These are phyloP conservation scores for Kuraishia piskuri DNA, from an alignment of 805 yeast species.

Conservation along the genomic window DNA sequence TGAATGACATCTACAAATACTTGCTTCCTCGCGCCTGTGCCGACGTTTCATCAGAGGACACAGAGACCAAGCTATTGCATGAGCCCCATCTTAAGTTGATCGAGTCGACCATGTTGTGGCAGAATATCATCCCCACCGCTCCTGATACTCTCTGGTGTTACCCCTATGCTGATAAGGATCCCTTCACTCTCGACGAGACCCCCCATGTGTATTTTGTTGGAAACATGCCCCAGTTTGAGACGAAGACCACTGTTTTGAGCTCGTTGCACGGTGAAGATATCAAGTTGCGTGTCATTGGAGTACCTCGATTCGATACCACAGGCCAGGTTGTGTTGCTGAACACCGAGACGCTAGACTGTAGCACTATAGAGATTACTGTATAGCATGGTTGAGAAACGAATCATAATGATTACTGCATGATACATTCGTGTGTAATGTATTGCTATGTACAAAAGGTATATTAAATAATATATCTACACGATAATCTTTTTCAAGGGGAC, in stretches of 20 bases:
- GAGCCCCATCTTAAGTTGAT: slow-evolving; percentile 52
- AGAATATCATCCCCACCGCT: slow-evolving; percentile 85
- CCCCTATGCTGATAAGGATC: slow-evolving; percentile 72
- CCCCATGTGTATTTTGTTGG: slow-evolving; percentile 88
- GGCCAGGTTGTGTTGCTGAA: slow-evolving; percentile 61
- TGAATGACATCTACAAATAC: slow-evolving; percentile 71
- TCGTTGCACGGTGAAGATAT: slow-evolving; percentile 19
- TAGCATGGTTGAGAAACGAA: neutral
- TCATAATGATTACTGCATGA: neutral
- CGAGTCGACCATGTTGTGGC: slow-evolving; percentile 71
- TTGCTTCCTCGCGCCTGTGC: slow-evolving; percentile 30
- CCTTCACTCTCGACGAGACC: slow-evolving; percentile 68
- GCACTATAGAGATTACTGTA: slow-evolving; percentile 30
- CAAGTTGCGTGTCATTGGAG: slow-evolving; percentile 43
- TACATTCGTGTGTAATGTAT: slow-evolving; percentile 1
- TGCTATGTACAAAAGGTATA: slow-evolving; percentile 2
- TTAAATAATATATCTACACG: neutral
- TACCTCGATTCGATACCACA: slow-evolving; percentile 64
- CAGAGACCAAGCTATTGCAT: slow-evolving; percentile 30
- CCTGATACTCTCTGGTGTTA: slow-evolving; percentile 93
- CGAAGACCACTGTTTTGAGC: slow-evolving; percentile 29
- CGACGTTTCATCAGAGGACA: slow-evolving; percentile 9
- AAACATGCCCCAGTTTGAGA: slow-evolving; percentile 60
- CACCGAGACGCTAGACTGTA: slow-evolving; percentile 44
- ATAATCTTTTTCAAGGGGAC: slow-evolving; percentile 22